Evolutionary conservation across 2,329 filamentous ascomycete species (phyloP).

Genomic region (Orbilia javanica): DNA sequence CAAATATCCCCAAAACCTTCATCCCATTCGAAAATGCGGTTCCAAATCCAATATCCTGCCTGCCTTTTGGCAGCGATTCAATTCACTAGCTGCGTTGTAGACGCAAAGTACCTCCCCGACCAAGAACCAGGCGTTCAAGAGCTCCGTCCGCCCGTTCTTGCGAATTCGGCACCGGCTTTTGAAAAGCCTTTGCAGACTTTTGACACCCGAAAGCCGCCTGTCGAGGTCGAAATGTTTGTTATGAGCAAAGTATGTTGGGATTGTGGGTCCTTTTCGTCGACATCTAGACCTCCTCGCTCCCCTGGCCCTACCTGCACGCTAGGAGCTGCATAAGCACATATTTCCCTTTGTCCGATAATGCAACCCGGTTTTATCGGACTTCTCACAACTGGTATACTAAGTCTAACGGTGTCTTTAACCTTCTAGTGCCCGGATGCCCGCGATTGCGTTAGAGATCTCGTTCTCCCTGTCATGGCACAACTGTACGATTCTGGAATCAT

Average conservation of each 20-base stretch:
- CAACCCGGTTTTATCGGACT: neutral
- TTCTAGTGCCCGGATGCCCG: constrained; percentile 86
- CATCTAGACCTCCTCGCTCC: neutral
- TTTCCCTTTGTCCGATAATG: constrained; percentile 23
- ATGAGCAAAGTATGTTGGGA: constrained; percentile 50
- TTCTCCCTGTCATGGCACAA: constrained; percentile 87
- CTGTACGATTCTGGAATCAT: constrained; percentile 78
- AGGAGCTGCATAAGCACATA: constrained; percentile 40
- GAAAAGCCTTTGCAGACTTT: constrained; percentile 9
- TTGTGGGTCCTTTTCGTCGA: neutral
- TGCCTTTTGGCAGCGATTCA: constrained; percentile 27
- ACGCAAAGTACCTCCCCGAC: neutral
- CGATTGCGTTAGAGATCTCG: constrained; percentile 82
- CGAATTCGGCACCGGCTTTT: constrained; percentile 13
- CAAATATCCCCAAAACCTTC: neutral
- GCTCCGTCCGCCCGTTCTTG: neutral
- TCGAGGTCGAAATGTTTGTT: constrained; percentile 52
- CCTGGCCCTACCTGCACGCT: neutral
- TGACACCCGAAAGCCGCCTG: constrained; percentile 35
- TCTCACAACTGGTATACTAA: neutral
- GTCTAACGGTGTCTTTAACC: constrained; percentile 4
- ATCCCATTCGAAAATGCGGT: constrained; percentile 13
- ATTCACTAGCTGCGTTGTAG: constrained; percentile 11
- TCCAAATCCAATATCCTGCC: constrained; percentile 16
- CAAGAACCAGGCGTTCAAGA: neutral